Percentiles rank a stretch among this genome's conserved stretches.
These are phyloP conservation scores for Candida oleophila DNA, from an alignment of 805 yeast genomes.

Conservation along the genomic window DNA sequence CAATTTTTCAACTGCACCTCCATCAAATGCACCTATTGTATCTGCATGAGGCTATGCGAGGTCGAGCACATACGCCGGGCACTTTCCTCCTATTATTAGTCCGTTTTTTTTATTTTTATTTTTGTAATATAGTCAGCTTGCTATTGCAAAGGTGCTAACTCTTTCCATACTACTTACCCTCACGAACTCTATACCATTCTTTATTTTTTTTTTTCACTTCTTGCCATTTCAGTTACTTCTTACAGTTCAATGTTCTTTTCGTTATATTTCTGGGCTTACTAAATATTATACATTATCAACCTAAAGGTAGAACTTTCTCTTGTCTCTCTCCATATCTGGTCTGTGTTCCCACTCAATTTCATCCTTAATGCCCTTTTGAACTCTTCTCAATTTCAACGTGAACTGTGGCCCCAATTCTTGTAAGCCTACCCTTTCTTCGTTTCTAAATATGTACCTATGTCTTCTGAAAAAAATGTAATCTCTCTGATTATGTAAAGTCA, in stretches of 20 bases:
- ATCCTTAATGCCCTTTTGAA: conserved; percentile 88
- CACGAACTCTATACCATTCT: background rate
- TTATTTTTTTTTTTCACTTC: background rate
- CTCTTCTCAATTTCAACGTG: conserved; percentile 80
- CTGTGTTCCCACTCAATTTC: conserved; percentile 96
- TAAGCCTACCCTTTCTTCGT: conserved; percentile 89
- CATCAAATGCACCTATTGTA: too few species aligned
- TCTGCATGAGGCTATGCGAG: too few species aligned
- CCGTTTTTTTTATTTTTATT: too few species aligned
- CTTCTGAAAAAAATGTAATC: conserved; percentile 94
- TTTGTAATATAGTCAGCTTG: too few species aligned
- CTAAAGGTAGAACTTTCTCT: conserved; percentile 83
- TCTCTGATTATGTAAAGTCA: conserved; percentile 94
- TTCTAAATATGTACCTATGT: conserved; percentile 86
- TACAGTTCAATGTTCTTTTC: too few species aligned
- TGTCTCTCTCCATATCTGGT: conserved; percentile 95
- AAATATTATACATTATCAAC: background rate
- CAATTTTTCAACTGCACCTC: too few species aligned
- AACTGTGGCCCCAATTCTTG: conserved; percentile 98
- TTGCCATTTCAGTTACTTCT: background rate
- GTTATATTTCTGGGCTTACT: too few species aligned
- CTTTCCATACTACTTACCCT: too few species aligned
- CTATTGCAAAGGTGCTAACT: too few species aligned
- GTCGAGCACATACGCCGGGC: too few species aligned
- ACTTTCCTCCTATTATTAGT: too few species aligned